These are phyloP conservation scores for Penicillium verhagenii DNA, from an alignment of 495 filamentous ascomycete genomes.

Conservation along the genomic window DNA sequence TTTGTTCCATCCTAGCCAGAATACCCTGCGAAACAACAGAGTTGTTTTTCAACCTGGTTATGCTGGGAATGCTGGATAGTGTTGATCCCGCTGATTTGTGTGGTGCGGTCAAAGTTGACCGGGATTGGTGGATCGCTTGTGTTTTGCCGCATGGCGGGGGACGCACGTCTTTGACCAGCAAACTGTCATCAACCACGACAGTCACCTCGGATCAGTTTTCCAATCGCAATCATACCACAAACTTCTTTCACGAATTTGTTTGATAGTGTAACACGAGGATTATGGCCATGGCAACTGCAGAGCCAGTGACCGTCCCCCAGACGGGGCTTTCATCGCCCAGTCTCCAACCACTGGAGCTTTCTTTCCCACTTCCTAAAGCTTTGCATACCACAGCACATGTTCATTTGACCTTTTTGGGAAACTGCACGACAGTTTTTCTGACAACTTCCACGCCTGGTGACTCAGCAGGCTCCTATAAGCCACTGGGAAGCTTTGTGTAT, in stretches of 20 bases:
- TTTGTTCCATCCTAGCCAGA: constrained; percentile 19
- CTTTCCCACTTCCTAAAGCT: constrained; percentile 73
- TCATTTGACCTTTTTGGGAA: constrained; percentile 66
- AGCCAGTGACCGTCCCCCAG: constrained; percentile 10
- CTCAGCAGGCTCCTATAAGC: constrained; percentile 35
- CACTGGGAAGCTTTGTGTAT: constrained; percentile 77
- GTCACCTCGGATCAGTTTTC: too few relatives aligned
- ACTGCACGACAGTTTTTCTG: constrained; percentile 71
- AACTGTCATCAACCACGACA: background rate
- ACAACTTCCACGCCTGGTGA: constrained; percentile 68
- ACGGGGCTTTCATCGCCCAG: constrained; percentile 25
- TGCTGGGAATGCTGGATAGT: background rate
- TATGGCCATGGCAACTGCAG: constrained; percentile 12
- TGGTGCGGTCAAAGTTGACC: constrained; percentile 16
- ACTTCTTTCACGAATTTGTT: background rate
- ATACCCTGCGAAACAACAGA: background rate
- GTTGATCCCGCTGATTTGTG: constrained; percentile 5
- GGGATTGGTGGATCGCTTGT: constrained; percentile 18
- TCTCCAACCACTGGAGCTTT: constrained; percentile 59
- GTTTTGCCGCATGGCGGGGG: constrained; percentile 18
- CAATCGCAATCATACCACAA: background rate
- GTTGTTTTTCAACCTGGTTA: background rate
- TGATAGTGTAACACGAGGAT: background rate
- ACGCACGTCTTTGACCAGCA: constrained; percentile 8
- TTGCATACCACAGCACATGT: constrained; percentile 78